Conservation (phyloP, 2,329 filamentous ascomycete genomes). For the Cladosporium sp. region DNA sequence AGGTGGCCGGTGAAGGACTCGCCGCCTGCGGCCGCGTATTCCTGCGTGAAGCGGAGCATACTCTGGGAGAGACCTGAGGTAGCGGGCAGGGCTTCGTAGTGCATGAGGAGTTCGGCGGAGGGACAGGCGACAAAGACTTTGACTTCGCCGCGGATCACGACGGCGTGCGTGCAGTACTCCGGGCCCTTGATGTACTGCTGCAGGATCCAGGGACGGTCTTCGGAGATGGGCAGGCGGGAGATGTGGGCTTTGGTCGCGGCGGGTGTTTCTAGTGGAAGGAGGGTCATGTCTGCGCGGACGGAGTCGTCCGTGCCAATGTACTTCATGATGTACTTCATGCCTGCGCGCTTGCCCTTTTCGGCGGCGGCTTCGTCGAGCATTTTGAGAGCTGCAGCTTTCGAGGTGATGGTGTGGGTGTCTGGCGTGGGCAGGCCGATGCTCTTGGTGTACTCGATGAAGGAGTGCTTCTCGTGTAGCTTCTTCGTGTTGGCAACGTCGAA, state of each 20-base stretch:
- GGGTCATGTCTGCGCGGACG: slow-evolving; percentile 57
- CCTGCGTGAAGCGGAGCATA: slow-evolving; percentile 63
- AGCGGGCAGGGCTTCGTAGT: slow-evolving; percentile 57
- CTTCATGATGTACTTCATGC: slow-evolving; percentile 62
- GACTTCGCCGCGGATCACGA: slow-evolving; percentile 62
- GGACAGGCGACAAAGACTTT: slow-evolving; percentile 65
- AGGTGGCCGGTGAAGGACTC: slow-evolving; percentile 63
- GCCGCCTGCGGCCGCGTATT: slow-evolving; percentile 50
- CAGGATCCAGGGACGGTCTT: slow-evolving; percentile 58
- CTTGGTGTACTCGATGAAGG: slow-evolving; percentile 58
- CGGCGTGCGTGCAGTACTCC: slow-evolving; percentile 68
- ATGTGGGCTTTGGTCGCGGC: slow-evolving; percentile 54
- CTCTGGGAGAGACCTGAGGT: slow-evolving; percentile 52
- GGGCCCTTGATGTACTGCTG: slow-evolving; percentile 63
- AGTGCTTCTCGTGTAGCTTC: slow-evolving; percentile 60
- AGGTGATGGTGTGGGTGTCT: slow-evolving; percentile 48
- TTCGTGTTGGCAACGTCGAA: slow-evolving; percentile 55
- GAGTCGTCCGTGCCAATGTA: slow-evolving; percentile 59
- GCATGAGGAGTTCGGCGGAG: slow-evolving; percentile 60
- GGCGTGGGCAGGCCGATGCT: slow-evolving; percentile 48
- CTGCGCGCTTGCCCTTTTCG: slow-evolving; percentile 16
- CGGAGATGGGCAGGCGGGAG: slow-evolving; percentile 51
- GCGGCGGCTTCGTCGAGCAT: slow-evolving; percentile 43
- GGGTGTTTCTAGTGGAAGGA: slow-evolving; percentile 55
- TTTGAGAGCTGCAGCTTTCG: slow-evolving; percentile 48